Conservation (phyloP, 805 yeast genomes). For the Ogataea salicorniae region DNA sequence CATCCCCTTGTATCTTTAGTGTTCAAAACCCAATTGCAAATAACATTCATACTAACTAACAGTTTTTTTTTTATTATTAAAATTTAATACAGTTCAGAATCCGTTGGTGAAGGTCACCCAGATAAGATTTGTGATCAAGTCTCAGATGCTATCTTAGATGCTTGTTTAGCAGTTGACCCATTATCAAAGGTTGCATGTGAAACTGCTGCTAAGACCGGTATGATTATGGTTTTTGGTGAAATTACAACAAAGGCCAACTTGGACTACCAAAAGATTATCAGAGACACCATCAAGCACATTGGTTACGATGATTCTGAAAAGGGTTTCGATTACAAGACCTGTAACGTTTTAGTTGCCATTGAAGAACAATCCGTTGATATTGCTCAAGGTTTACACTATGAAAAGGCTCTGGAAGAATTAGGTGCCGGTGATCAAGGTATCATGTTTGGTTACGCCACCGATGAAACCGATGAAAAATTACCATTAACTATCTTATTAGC, state of each 20-base stretch:
- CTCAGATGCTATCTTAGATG: conserved; percentile 96
- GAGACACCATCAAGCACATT: conserved; percentile 97
- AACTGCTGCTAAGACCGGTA: conserved; percentile 98
- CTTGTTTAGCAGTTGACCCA: conserved; percentile 93
- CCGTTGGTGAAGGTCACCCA: conserved; percentile 94
- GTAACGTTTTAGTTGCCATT: conserved; percentile 97
- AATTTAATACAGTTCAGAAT: conserved; percentile 72
- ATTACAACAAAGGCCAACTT: conserved; percentile 94
- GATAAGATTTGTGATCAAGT: conserved; percentile 98
- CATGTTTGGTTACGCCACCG: conserved; percentile 99
- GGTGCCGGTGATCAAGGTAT: conserved; percentile 99
- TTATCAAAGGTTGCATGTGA: conserved; percentile 99
- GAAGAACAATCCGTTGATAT: conserved; percentile 99
- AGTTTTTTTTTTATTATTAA: not conserved
- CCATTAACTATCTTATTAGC: conserved; percentile 93
- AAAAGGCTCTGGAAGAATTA: conserved; percentile 89
- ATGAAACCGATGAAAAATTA: conserved; percentile 95
- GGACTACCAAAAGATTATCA: conserved; percentile 95
- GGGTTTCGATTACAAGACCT: conserved; percentile 98
- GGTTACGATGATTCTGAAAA: conserved; percentile 95
- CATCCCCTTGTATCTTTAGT: not conserved
- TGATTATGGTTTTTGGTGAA: conserved; percentile 99
- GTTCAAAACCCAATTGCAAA: not conserved
- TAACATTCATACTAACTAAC: conserved; percentile 1
- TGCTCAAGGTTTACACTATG: conserved; percentile 98